Base-by-base conservation (phyloP, 805 yeast genomes). In the Candida khao-thaluensis region DNA sequence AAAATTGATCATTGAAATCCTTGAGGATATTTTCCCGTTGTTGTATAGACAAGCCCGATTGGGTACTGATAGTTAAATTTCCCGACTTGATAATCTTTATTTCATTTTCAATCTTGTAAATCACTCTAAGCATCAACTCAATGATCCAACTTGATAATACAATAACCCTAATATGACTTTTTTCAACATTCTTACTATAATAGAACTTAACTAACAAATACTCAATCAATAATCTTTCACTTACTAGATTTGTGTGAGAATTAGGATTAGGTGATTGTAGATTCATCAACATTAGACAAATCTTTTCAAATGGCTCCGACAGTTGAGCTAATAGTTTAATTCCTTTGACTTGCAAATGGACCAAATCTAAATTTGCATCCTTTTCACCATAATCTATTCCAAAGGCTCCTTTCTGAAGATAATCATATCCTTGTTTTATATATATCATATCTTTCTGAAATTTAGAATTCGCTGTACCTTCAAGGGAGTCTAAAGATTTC, bases 71-170 rank as follows among this genome's bases (percentile, higher is more conserved):
- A 10, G 26, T 10, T 8, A 20, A 21, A 26, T 35, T 25, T 6
- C 24, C 24, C 10, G 36, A 16, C 22, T 29, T 43, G 22, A 18
- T 42, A 5, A 24, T 2, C 17, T 23, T 30, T 9, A 26, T 25
- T 8, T 54, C 54, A 37, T 63, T 64, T 31, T 76, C 80, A 3
- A 71, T 42, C 5, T 56, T 50, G 43, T 73, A 69, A 18, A 76
- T 56, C 26, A 64, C 59, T 43, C 80, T 72, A 48, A 81, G 62
- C 45, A 65, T 74, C 7, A 79, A 51, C 56, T 83, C 85, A 2
- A 79, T 72, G 15, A 82, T 71, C 89, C 89, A 83, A 46, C 81
- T 72, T 9, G 81, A 74, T 11, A 85, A 53, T 41, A 82, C 67
- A 1, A 66, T 64, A 16, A 72, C 62, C 39, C 57, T 51, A 11